A percentile compares a stretch with the other conserved stretches of the same genome.
Evolutionary conservation across 345 rosid species (phyloP).

Genomic region (Erysimum cheiranthoides): DNA sequence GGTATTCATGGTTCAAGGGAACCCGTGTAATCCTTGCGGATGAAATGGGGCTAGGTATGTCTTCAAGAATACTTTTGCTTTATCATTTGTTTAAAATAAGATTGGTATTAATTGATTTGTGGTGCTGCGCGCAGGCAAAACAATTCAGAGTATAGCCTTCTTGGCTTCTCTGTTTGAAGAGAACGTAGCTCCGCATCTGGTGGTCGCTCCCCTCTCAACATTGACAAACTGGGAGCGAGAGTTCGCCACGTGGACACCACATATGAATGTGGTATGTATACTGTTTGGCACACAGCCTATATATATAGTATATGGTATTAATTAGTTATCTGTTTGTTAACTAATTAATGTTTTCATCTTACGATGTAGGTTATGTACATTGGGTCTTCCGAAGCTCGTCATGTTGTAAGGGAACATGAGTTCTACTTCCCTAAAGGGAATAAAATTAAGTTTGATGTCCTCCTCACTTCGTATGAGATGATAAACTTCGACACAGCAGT

Average conservation of each 20-base stretch:
- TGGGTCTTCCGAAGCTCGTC: slow-evolving; percentile 77
- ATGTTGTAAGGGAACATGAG: slow-evolving; percentile 77
- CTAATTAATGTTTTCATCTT: neutral
- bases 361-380: slow-evolving; percentile 77
- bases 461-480: slow-evolving; percentile 93
- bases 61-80: slow-evolving; percentile 20
- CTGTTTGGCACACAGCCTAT: neutral
- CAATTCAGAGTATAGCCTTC: slow-evolving; percentile 92
- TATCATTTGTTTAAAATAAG: slow-evolving; percentile 2
- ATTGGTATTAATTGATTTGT: slow-evolving; percentile 16
- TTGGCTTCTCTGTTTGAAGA: slow-evolving; percentile 82
- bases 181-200: slow-evolving; percentile 63
- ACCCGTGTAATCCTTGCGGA: slow-evolving; percentile 95
- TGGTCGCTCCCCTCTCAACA: slow-evolving; percentile 92
- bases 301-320: slow-evolving; percentile 8
- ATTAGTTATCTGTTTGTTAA: neutral
- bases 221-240: slow-evolving; percentile 76
- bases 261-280: slow-evolving; percentile 86
- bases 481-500: slow-evolving; percentile 65
- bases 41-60: slow-evolving; percentile 94
- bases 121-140: slow-evolving; percentile 76
- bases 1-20: slow-evolving; percentile 81
- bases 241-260: slow-evolving; percentile 95
- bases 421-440: slow-evolving; percentile 70
- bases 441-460: slow-evolving; percentile 86